A percentile compares a stretch with the other conserved stretches of the same genome.
Conservation (phyloP, 352 stramenopile species). For the Phytophthora pistaciae region DNA sequence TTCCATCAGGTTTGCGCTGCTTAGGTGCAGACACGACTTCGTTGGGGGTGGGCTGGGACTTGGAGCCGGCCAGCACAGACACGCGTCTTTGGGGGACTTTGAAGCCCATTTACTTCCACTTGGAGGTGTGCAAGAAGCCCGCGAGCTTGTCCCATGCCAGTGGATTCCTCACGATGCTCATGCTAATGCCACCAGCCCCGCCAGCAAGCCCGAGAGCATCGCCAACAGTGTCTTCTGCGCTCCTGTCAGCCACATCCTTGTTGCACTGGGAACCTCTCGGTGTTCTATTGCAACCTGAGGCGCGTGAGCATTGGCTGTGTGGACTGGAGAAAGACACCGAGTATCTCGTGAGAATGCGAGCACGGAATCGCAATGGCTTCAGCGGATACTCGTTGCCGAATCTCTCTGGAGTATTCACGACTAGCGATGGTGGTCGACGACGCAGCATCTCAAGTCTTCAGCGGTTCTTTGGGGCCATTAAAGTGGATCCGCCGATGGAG, state of each 20-base stretch:
- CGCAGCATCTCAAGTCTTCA: constrained; percentile 32
- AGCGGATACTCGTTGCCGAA: constrained; percentile 64
- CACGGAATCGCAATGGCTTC: constrained; percentile 69
- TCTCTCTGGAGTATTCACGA: constrained; percentile 58
- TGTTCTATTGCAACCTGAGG: constrained; percentile 56
- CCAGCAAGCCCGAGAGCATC: constrained; percentile 27
- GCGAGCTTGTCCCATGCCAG: constrained; percentile 51
- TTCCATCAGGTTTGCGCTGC: constrained; percentile 47
- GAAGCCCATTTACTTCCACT: constrained; percentile 55
- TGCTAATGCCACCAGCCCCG: constrained; percentile 47
- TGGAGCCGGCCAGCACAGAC: constrained; percentile 42
- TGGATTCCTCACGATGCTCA: constrained; percentile 60
- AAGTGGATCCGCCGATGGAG: constrained; percentile 31
- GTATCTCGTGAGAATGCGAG: constrained; percentile 69
- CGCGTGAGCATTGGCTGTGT: constrained; percentile 66
- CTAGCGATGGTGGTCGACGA: constrained; percentile 28
- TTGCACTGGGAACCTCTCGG: constrained; percentile 61
- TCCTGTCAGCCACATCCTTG: constrained; percentile 50
- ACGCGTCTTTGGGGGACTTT: constrained; percentile 42
- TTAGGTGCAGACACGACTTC: constrained; percentile 62
- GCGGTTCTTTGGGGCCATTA: constrained; percentile 34
- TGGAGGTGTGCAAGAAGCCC: constrained; percentile 75
- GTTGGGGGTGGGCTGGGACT: constrained; percentile 66
- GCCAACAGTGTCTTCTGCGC: constrained; percentile 24
- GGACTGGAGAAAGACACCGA: constrained; percentile 62